Evolutionary conservation across 2,329 filamentous ascomycete species (phyloP).

Genomic region (Cadophora malorum): DNA sequence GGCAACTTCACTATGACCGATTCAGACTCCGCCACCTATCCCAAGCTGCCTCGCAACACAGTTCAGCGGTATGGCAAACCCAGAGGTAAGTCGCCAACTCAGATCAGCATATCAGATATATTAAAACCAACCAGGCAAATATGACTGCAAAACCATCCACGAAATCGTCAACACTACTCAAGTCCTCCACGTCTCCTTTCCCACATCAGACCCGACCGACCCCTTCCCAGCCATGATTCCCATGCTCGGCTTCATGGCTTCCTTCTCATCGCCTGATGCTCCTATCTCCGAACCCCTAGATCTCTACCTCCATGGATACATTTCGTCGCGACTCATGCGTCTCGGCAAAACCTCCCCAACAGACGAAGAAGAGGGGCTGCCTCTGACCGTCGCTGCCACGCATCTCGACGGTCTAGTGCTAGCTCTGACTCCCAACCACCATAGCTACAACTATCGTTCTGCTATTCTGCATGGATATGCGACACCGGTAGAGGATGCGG

Average conservation of each 20-base stretch:
- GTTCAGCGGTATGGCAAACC: conserved; percentile 39
- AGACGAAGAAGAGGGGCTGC: conserved; percentile 58
- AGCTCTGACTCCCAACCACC: conserved; percentile 77
- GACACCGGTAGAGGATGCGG: conserved; percentile 65
- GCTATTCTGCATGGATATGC: conserved; percentile 75
- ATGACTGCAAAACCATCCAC: conserved; percentile 77
- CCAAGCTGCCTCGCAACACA: conserved; percentile 38
- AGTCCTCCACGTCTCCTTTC: conserved; percentile 83
- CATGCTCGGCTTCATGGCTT: conserved; percentile 82
- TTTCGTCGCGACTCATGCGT: conserved; percentile 79
- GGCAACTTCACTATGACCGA: conserved; percentile 23
- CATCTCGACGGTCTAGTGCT: conserved; percentile 83
- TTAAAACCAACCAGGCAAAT: conserved; percentile 59
- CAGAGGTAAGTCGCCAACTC: conserved; percentile 27
- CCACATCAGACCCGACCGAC: conserved; percentile 59
- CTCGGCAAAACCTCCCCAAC: conserved; percentile 49
- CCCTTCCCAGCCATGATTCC: conserved; percentile 63
- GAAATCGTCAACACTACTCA: conserved; percentile 75
- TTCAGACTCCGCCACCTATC: conserved; percentile 30
- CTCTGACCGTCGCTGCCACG: conserved; percentile 74
- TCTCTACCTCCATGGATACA: conserved; percentile 85
- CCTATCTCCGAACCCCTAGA: conserved; percentile 70
- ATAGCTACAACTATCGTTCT: conserved; percentile 88
- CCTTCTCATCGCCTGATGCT: conserved; percentile 67
- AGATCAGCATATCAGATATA: not conserved